Base-by-base conservation (phyloP, 495 filamentous ascomycete species). In the Podospora anserina region DNA sequence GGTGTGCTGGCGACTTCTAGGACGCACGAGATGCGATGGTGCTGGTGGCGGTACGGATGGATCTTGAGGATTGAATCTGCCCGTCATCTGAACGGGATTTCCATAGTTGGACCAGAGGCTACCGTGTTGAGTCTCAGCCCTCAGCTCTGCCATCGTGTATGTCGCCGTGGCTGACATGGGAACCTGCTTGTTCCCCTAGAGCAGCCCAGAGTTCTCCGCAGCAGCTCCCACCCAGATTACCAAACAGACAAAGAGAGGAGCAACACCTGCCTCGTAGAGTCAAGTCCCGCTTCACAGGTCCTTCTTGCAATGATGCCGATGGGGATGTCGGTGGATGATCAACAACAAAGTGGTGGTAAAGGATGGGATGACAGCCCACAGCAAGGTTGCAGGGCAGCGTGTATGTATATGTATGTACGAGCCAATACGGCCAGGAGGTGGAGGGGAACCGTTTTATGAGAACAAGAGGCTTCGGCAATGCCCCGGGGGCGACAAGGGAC, bases 71-170 rank as follows among this genome's bases (percentile, higher is more conserved):
- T 79, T 79, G 63, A 73, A 82, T 70, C 82, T 79, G 68, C 79
- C 77, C 63, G 81, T 77, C 78, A 84, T 79, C 68, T 79, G 80
- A 71, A 82, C 79, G 62, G 82, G 79, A 67, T 77, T 79, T 69
- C 79, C 80, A 78, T 84, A 84, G 77, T 78, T 81, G 76, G 82
- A 80, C 82, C 82, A 84, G 69, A 83, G 72, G 77, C 75, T 80
- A 71, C 78, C 78, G 75, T 83, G 82, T 72, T 78, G 77, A 71
- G 82, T 76, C 76, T 84, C 82, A 72, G 75, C 77, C 80, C 82
- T 84, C 80, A 84, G 75, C 78, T 84, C 82, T 83, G 82, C 80
- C 82, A 84, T 84, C 81, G 81, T 79, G 73, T 84, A 83, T 69
- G 82, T 83, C 69, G 81, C 79, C 78, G 82, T 83, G 76, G 82